A percentile compares a stretch with the other conserved stretches of the same genome.
These are phyloP conservation scores for Suhomyces anneliseae DNA, from an alignment of 1,139 yeast genomes.

Conservation along the genomic window DNA sequence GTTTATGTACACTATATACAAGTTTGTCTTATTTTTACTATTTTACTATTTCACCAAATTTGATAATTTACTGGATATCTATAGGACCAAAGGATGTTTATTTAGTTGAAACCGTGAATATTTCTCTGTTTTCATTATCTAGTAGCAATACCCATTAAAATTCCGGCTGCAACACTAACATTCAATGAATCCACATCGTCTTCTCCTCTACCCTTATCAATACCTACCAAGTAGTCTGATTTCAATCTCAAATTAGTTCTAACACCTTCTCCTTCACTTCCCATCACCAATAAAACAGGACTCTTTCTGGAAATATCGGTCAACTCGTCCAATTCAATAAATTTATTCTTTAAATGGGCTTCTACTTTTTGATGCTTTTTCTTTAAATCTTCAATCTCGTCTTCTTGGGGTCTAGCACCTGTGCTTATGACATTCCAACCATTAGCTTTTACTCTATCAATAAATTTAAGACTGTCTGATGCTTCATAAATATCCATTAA, in stretches of 20 bases:
- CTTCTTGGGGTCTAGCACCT: conserved; percentile 34
- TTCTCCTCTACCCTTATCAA: conserved; percentile 37
- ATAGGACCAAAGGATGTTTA: neutral
- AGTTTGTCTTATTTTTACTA: too few species aligned
- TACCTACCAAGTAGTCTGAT: conserved; percentile 64
- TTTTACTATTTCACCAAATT: too few species aligned
- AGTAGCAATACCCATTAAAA: conserved; percentile 39
- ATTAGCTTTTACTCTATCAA: conserved; percentile 51
- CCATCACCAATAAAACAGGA: conserved; percentile 74
- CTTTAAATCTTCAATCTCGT: conserved; percentile 21
- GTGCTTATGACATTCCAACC: conserved; percentile 82
- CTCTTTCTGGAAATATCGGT: conserved; percentile 38
- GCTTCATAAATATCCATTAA: conserved; percentile 61
- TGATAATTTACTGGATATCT: too few species aligned
- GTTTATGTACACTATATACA: too few species aligned
- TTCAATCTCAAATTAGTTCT: conserved; percentile 62
- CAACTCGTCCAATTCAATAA: conserved; percentile 45
- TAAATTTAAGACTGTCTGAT: conserved; percentile 58
- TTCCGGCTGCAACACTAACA: conserved; percentile 86
- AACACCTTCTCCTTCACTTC: conserved; percentile 84
- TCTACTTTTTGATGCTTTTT: conserved; percentile 21
- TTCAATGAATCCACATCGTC: conserved; percentile 75
- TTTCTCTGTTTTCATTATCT: neutral
- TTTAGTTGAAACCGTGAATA: neutral
- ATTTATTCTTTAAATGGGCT: conserved; percentile 27